Conservation (phyloP, 352 stramenopile species). For the Phytophthora aleatoria region DNA sequence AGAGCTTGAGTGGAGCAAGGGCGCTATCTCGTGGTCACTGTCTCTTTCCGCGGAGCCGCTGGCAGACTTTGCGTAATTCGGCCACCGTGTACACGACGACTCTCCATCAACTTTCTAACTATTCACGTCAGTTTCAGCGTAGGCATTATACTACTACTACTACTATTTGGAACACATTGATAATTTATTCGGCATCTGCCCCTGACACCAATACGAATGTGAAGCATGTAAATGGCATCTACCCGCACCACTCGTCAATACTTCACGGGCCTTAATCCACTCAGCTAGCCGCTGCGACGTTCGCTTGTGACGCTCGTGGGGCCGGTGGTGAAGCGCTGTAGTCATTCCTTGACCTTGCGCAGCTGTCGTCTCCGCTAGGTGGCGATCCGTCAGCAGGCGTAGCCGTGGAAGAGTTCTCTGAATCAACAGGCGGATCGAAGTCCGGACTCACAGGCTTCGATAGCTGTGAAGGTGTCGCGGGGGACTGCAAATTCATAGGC, state of each 20-base stretch:
- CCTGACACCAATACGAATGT: slow-evolving; percentile 28
- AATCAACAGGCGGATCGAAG: slow-evolving; percentile 31
- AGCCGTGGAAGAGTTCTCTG: slow-evolving; percentile 42
- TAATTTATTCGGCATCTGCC: slow-evolving; percentile 46
- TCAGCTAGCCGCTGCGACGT: slow-evolving; percentile 34
- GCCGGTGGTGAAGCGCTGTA: slow-evolving; percentile 20
- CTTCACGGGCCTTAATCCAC: not conserved
- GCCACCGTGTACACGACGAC: not conserved
- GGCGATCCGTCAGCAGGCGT: slow-evolving; percentile 48
- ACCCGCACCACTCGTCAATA: not conserved
- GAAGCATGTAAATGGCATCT: slow-evolving; percentile 7
- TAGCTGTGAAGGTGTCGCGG: slow-evolving; percentile 46
- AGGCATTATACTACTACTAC: slow-evolving; percentile 18
- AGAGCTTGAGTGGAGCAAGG: slow-evolving; percentile 63
- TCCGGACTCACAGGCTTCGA: slow-evolving; percentile 48
- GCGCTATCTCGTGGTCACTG: slow-evolving; percentile 63
- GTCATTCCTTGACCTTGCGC: slow-evolving; percentile 42
- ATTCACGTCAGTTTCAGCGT: slow-evolving; percentile 15
- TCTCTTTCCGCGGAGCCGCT: slow-evolving; percentile 45
- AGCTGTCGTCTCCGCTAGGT: slow-evolving; percentile 39
- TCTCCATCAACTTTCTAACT: slow-evolving; percentile 6
- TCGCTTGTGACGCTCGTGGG: slow-evolving; percentile 16
- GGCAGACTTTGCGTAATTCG: slow-evolving; percentile 45
- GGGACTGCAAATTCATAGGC: slow-evolving; percentile 56
- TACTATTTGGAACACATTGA: slow-evolving; percentile 27